Percentiles rank a stretch among this genome's conserved stretches.
Conservation (phyloP, 139 green algal genomes). For the Chlorella sp. region DNA sequence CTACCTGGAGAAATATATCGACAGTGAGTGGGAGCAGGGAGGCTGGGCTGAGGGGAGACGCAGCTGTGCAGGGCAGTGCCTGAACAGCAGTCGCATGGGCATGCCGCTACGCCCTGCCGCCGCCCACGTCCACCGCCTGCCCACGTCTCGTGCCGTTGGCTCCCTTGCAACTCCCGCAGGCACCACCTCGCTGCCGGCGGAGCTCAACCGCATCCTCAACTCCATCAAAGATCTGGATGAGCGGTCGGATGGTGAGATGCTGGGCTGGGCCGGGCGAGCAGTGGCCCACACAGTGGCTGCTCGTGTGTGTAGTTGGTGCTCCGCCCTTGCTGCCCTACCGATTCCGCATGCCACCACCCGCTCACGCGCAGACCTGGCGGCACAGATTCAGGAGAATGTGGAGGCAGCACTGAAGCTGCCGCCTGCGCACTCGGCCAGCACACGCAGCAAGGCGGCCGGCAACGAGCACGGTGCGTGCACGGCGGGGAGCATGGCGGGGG, state of each 20-base stretch:
- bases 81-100: not conserved
- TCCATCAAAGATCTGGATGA: conserved; percentile 82
- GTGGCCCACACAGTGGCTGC: not conserved
- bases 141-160: too few species aligned
- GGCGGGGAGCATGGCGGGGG: too few species aligned
- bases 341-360: too few species aligned
- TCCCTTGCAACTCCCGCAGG: conserved; percentile 16
- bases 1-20: conserved; percentile 79
- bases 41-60: not conserved
- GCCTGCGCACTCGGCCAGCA: conserved; percentile 2
- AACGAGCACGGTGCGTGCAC: too few species aligned
- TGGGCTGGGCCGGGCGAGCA: not conserved
- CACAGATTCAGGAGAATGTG: conserved; percentile 46
- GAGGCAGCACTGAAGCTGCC: conserved; percentile 39
- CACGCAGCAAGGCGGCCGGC: too few species aligned
- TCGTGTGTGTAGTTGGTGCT: not conserved
- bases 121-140: not conserved
- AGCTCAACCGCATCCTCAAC: conserved; percentile 75
- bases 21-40: conserved; percentile 48
- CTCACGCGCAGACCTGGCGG: conserved; percentile 44
- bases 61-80: not conserved
- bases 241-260: conserved; percentile 44
- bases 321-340: too few species aligned
- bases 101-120: not conserved
- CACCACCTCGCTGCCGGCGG: conserved; percentile 61